Conservation (phyloP, 306 rosid genomes). For the Mucuna pruriens region DNA sequence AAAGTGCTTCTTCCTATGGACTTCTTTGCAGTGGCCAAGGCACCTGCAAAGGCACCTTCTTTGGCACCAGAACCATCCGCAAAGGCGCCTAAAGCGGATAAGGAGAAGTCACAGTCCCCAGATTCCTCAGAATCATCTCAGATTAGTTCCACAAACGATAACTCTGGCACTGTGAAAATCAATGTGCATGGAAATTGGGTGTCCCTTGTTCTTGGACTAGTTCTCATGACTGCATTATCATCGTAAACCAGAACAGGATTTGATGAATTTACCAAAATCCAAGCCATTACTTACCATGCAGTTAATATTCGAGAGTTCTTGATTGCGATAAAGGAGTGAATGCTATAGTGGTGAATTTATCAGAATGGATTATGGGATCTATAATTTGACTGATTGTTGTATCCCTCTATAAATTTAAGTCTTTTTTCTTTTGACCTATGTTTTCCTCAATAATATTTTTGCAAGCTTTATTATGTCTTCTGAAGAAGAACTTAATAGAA, state of each 20-base stretch:
- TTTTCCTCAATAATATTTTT: background rate
- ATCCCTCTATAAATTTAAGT: background rate
- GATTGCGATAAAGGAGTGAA: too few species aligned
- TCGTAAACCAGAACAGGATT: background rate
- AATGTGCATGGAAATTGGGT: constrained; percentile 14
- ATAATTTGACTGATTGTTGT: background rate
- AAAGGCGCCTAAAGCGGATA: constrained; percentile 47
- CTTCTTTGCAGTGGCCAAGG: constrained; percentile 49
- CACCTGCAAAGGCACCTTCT: constrained; percentile 47
- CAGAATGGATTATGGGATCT: background rate
- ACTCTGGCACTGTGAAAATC: constrained; percentile 30
- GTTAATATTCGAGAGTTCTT: background rate
- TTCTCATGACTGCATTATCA: background rate
- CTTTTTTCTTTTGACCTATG: too few species aligned
- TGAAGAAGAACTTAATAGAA: background rate
- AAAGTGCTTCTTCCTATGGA: constrained; percentile 62
- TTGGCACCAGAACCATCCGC: constrained; percentile 37
- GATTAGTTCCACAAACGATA: background rate
- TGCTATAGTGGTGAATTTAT: too few species aligned
- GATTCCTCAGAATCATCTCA: constrained; percentile 36
- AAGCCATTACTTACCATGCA: background rate
- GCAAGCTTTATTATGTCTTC: background rate
- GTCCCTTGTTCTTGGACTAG: constrained; percentile 5
- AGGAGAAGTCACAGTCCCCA: constrained; percentile 32
- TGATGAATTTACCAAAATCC: background rate